Percentiles rank a stretch among this genome's conserved stretches.
Conservation (phyloP, 2,329 filamentous ascomycete species). For the Aspergillus ochraceoroseus region DNA sequence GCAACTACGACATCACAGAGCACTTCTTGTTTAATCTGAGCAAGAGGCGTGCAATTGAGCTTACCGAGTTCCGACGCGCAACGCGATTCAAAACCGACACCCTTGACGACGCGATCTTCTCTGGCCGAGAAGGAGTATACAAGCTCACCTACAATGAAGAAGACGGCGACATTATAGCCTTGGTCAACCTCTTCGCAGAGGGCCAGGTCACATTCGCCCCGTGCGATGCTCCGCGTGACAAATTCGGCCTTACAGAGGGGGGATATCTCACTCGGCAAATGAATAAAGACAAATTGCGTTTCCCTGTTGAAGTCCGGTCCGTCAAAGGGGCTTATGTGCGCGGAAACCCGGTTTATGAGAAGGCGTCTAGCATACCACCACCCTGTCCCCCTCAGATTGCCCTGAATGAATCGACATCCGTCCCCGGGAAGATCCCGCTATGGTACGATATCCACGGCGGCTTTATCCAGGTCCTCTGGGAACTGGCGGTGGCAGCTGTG, state of each 20-base stretch:
- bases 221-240: constrained; percentile 40
- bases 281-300: constrained; percentile 43
- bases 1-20: constrained; percentile 45
- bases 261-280: constrained; percentile 47
- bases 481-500: constrained; percentile 39
- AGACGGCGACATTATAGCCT: constrained; percentile 43
- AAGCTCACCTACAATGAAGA: constrained; percentile 36
- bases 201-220: constrained; percentile 37
- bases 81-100: constrained; percentile 40
- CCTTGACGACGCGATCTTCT: constrained; percentile 42
- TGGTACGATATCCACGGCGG: constrained; percentile 49
- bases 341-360: constrained; percentile 36
- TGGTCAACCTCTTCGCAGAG: constrained; percentile 41
- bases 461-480: constrained; percentile 39
- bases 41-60: constrained; percentile 40
- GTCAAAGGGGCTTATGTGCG: constrained; percentile 35
- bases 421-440: constrained; percentile 38
- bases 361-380: constrained; percentile 18
- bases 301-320: constrained; percentile 40
- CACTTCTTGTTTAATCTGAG: constrained; percentile 39
- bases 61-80: constrained; percentile 40
- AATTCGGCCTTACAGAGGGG: constrained; percentile 46
- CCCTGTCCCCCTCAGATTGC: constrained; percentile 24
- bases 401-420: not conserved
- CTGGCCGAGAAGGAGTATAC: constrained; percentile 26